phyloP scores from a whole-genome alignment of 805 yeast genomes.

The Suhomyces prunicola region DNA sequence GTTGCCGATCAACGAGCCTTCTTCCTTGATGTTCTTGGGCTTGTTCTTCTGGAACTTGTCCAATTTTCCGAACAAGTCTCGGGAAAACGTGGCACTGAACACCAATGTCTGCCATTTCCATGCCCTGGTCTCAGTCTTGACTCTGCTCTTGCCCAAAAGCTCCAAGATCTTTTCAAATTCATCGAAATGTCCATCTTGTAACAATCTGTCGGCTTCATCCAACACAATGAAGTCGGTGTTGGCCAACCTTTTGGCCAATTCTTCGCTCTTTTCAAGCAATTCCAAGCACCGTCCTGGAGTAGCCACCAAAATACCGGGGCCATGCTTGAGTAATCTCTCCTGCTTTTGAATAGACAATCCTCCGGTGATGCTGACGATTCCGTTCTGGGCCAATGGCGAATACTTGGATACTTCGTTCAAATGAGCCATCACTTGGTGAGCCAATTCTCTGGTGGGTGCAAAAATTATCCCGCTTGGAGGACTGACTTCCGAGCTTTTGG shows the following conservation, averaged over 20 bases:
- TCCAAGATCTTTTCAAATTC: conserved; percentile 83
- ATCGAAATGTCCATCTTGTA: conserved; percentile 95
- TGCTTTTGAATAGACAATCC: conserved; percentile 95
- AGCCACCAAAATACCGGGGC: conserved; percentile 82
- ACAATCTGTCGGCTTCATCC: conserved; percentile 93
- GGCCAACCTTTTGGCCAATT: conserved; percentile 39
- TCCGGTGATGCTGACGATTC: conserved; percentile 83
- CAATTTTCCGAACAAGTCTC: conserved; percentile 76
- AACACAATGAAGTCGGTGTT: conserved; percentile 57
- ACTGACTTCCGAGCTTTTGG: conserved; percentile 16
- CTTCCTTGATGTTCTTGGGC: conserved; percentile 13
- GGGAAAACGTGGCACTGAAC: conserved; percentile 92
- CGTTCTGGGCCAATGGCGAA: conserved; percentile 50
- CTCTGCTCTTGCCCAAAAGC: conserved; percentile 52
- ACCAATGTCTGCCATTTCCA: conserved; percentile 80
- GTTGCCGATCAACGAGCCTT: conserved; percentile 39
- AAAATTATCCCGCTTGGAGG: conserved; percentile 76
- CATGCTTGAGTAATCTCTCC: conserved; percentile 67
- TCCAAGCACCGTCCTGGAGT: conserved; percentile 95
- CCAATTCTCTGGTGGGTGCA: conserved; percentile 95
- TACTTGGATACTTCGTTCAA: conserved; percentile 52
- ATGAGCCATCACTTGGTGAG: conserved; percentile 88
- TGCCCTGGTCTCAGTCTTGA: conserved; percentile 27
- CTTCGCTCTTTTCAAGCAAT: conserved; percentile 60
- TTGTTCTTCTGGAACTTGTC: conserved; percentile 30